Percentiles rank a stretch among this genome's conserved stretches.
Conservation (phyloP, 352 stramenopile genomes). For the Peronospora destructor region DNA sequence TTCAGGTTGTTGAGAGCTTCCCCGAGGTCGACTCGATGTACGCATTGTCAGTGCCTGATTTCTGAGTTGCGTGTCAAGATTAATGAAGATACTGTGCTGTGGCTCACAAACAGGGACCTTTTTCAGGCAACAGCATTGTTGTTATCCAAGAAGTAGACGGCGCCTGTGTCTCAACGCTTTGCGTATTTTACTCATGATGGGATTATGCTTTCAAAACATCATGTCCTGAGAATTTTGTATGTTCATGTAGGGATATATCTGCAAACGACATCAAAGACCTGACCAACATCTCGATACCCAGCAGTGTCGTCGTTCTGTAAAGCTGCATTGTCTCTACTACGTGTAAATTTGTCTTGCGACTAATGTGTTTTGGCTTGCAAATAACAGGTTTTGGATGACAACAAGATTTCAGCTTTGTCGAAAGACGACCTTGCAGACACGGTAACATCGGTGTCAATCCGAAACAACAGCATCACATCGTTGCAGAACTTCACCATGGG, state of each 20-base stretch:
- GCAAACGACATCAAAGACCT: slow-evolving; percentile 20
- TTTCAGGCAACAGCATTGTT: slow-evolving; percentile 22
- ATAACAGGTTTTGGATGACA: slow-evolving; percentile 21
- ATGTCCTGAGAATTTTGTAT: slow-evolving; percentile 5
- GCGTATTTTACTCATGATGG: too few relatives aligned
- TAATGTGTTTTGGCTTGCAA: slow-evolving; percentile 5
- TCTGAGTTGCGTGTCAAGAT: background rate
- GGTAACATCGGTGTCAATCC: slow-evolving; percentile 28
- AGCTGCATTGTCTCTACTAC: background rate
- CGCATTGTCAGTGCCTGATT: background rate
- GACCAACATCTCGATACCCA: slow-evolving; percentile 22
- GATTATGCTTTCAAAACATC: background rate
- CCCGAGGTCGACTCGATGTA: slow-evolving; percentile 25
- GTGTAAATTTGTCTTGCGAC: background rate
- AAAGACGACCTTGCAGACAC: slow-evolving; percentile 16
- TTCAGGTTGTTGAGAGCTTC: slow-evolving; percentile 26
- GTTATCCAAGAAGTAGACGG: slow-evolving; percentile 8
- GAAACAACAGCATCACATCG: slow-evolving; percentile 34
- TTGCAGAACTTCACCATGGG: slow-evolving; percentile 24
- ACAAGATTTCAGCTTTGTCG: slow-evolving; percentile 13
- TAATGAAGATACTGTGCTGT: background rate
- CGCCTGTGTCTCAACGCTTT: slow-evolving; percentile 18
- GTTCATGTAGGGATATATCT: slow-evolving; percentile 22
- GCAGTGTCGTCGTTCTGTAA: slow-evolving; percentile 22
- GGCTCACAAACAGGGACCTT: slow-evolving; percentile 15